Evolutionary conservation across 371 early-diverging fungal species (phyloP).

Genomic region (Parasitella parasitica): DNA sequence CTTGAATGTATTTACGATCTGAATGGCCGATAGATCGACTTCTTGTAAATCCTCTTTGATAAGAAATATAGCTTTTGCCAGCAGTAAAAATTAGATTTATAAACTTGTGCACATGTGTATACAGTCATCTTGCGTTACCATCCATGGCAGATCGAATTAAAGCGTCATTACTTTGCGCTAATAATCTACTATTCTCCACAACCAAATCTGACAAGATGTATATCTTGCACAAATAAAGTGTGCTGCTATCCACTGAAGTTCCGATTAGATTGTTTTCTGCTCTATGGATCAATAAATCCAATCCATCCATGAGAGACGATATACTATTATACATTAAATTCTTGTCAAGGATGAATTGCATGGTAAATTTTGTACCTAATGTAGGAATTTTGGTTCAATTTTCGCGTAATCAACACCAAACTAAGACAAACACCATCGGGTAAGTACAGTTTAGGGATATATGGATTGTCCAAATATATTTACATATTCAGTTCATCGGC

Average conservation of each 20-base stretch:
- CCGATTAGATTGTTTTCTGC: background rate
- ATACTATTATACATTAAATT: background rate
- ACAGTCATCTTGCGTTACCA: too few species aligned
- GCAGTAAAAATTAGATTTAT: background rate
- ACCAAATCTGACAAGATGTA: constrained; percentile 6
- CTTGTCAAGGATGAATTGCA: background rate
- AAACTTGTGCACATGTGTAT: too few species aligned
- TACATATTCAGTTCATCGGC: background rate
- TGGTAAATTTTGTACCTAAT: background rate
- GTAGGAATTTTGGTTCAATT: background rate
- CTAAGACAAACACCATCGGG: too few species aligned
- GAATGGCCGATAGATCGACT: constrained; percentile 1
- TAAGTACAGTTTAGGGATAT: too few species aligned
- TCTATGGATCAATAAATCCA: constrained; percentile 16
- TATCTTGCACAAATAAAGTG: constrained; percentile 8
- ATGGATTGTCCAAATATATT: background rate
- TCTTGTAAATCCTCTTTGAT: constrained; percentile 1
- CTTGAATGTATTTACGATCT: constrained; percentile 1
- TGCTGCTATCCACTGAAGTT: background rate
- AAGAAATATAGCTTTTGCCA: constrained; percentile 8
- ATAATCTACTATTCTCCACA: background rate
- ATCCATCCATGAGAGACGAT: constrained; percentile 1
- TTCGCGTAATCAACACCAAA: background rate
- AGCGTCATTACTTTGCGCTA: background rate
- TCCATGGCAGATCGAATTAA: constrained; percentile 4